These are phyloP conservation scores for Fennellomyces sp. DNA, from an alignment of 371 early-diverging fungal genomes.

Conservation along the genomic window DNA sequence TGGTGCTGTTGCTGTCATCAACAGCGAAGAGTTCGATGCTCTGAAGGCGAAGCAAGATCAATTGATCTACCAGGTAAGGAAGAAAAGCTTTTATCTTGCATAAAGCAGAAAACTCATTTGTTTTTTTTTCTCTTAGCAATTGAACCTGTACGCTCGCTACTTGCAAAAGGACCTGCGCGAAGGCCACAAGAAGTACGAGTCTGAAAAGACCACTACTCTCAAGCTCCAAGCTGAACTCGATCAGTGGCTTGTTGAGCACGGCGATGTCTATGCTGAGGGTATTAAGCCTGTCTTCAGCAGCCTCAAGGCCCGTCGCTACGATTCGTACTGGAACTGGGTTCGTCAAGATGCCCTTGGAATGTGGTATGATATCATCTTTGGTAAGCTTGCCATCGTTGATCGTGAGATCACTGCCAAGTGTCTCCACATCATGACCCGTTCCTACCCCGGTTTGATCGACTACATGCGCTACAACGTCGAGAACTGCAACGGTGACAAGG, in stretches of 20 bases:
- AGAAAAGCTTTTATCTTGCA: too few relatives aligned
- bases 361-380: slow-evolving; percentile 93
- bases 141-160: slow-evolving; percentile 88
- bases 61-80: slow-evolving; percentile 66
- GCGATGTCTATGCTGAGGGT: slow-evolving; percentile 86
- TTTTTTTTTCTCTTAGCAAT: slow-evolving; percentile 52
- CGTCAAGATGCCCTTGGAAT: slow-evolving; percentile 90
- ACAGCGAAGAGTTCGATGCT: slow-evolving; percentile 88
- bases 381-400: slow-evolving; percentile 86
- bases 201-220: slow-evolving; percentile 66
- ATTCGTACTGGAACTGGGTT: slow-evolving; percentile 98
- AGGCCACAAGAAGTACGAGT: slow-evolving; percentile 73
- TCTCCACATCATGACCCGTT: slow-evolving; percentile 92
- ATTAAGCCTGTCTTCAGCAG: slow-evolving; percentile 83
- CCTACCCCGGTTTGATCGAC: slow-evolving; percentile 77
- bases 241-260: slow-evolving; percentile 89
- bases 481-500: slow-evolving; percentile 74
- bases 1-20: slow-evolving; percentile 72
- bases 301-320: slow-evolving; percentile 88
- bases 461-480: slow-evolving; percentile 89
- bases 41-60: slow-evolving; percentile 81
- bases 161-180: slow-evolving; percentile 86
- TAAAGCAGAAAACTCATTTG: neutral
- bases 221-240: slow-evolving; percentile 86
- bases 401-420: slow-evolving; percentile 92